Evolutionary conservation across 1,284 basidiomycete genomes (phyloP).

Genomic region (Cystobasidium sp.): DNA sequence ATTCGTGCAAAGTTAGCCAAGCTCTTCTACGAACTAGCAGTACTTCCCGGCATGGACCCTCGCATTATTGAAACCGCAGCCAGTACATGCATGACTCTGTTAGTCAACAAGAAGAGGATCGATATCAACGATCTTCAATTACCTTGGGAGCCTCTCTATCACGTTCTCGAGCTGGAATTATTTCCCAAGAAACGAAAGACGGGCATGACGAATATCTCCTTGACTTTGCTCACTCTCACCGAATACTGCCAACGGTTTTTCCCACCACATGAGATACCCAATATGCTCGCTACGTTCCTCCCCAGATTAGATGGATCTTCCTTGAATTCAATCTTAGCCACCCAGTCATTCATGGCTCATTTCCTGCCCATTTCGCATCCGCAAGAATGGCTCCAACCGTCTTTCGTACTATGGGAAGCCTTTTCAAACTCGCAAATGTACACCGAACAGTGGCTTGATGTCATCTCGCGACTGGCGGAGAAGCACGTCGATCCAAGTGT

Average conservation of each 20-base stretch:
- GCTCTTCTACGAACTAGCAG: slow-evolving; percentile 79
- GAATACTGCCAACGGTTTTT: slow-evolving; percentile 84
- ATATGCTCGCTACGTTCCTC: slow-evolving; percentile 81
- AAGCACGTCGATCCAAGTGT: slow-evolving; percentile 71
- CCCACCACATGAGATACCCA: slow-evolving; percentile 81
- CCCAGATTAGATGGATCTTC: slow-evolving; percentile 62
- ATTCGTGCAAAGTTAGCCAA: slow-evolving; percentile 76
- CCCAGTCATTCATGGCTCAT: slow-evolving; percentile 78
- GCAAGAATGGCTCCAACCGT: slow-evolving; percentile 66
- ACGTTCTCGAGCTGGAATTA: slow-evolving; percentile 77
- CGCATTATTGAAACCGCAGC: slow-evolving; percentile 72
- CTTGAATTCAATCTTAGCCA: slow-evolving; percentile 70
- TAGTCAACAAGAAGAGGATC: slow-evolving; percentile 74
- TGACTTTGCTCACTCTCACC: slow-evolving; percentile 82
- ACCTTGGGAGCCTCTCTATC: slow-evolving; percentile 84
- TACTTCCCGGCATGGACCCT: slow-evolving; percentile 74
- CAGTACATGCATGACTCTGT: slow-evolving; percentile 71
- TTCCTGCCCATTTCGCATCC: slow-evolving; percentile 74
- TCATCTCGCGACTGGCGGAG: slow-evolving; percentile 75
- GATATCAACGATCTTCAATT: slow-evolving; percentile 80
- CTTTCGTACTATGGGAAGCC: slow-evolving; percentile 83
- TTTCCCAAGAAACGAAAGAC: slow-evolving; percentile 82
- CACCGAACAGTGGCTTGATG: slow-evolving; percentile 82
- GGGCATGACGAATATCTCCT: slow-evolving; percentile 72
- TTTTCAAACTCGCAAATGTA: slow-evolving; percentile 74